Conservation (phyloP, 176 grass and related monocot genomes). For the Raddia guianensis region DNA sequence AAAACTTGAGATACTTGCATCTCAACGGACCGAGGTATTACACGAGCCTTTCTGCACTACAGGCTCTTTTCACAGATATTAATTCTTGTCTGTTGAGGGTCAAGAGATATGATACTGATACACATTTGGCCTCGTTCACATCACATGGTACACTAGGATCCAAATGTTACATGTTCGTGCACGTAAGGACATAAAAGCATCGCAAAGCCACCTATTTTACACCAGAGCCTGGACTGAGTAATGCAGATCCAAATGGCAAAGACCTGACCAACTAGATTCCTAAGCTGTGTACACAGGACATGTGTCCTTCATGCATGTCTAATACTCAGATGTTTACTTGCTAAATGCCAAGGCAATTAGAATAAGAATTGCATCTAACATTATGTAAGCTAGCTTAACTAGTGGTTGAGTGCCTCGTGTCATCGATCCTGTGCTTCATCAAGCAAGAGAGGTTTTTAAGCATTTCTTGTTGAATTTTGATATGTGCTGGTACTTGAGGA, state of each 20-base stretch:
- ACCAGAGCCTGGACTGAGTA: background rate
- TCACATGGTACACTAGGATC: too few species aligned
- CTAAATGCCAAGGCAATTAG: conserved; percentile 2
- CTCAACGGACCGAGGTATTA: too few species aligned
- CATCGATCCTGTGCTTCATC: background rate
- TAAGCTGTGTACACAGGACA: conserved; percentile 39
- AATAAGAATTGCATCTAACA: conserved; percentile 25
- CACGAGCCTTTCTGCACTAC: too few species aligned
- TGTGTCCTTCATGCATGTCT: conserved; percentile 36
- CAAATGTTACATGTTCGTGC: conserved; percentile 12
- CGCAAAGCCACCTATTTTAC: background rate
- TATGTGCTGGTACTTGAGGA: background rate
- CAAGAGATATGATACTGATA: too few species aligned
- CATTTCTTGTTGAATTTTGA: background rate
- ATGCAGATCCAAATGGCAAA: background rate
- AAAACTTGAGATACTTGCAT: too few species aligned
- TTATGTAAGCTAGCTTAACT: background rate
- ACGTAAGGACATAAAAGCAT: conserved; percentile 32
- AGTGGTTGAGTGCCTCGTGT: conserved; percentile 2
- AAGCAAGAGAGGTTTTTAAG: background rate
- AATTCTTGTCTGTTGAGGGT: too few species aligned
- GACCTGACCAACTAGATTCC: conserved; percentile 34
- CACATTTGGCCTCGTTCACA: too few species aligned
- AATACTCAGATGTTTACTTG: background rate
- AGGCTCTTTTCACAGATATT: too few species aligned